Evolutionary conservation across 371 early-diverging fungal genomes (phyloP).

Genomic region (Mortierella sp.): DNA sequence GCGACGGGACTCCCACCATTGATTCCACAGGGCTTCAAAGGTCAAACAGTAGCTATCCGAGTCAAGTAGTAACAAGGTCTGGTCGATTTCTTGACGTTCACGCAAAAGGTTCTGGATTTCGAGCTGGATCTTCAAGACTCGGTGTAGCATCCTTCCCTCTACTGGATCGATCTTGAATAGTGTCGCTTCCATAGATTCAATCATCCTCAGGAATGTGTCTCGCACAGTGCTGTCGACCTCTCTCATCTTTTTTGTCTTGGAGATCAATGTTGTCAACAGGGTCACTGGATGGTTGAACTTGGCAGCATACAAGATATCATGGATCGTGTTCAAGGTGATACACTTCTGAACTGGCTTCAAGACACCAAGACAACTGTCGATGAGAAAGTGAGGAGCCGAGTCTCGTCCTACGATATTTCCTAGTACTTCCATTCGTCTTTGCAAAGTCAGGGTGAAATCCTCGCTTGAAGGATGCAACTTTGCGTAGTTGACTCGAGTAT

Average conservation of each 20-base stretch:
- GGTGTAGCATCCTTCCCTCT: slow-evolving; percentile 4
- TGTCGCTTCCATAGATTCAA: slow-evolving; percentile 5
- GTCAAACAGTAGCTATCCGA: no score
- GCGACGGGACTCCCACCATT: no score
- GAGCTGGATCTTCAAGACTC: background rate
- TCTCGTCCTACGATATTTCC: slow-evolving; percentile 8
- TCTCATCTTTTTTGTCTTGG: slow-evolving; percentile 13
- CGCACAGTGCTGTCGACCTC: background rate
- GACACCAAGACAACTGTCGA: slow-evolving; percentile 16
- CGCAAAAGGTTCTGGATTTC: background rate
- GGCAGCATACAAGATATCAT: slow-evolving; percentile 1
- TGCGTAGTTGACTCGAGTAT: slow-evolving; percentile 19
- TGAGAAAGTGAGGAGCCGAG: slow-evolving; percentile 11
- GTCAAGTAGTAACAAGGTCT: no score
- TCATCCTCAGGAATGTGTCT: background rate
- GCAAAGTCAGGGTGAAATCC: background rate
- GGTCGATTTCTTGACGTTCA: background rate
- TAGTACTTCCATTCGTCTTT: background rate
- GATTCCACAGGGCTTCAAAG: no score
- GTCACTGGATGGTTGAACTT: slow-evolving; percentile 11
- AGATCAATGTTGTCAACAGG: background rate
- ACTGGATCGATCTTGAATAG: slow-evolving; percentile 1
- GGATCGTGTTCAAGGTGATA: slow-evolving; percentile 18
- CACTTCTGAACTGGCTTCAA: slow-evolving; percentile 12
- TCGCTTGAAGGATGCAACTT: background rate